Evolutionary conservation across 2,329 filamentous ascomycete genomes (phyloP), one percentile per base, ranked within the genome.

Genomic region (Diaporthe capsici): DNA sequence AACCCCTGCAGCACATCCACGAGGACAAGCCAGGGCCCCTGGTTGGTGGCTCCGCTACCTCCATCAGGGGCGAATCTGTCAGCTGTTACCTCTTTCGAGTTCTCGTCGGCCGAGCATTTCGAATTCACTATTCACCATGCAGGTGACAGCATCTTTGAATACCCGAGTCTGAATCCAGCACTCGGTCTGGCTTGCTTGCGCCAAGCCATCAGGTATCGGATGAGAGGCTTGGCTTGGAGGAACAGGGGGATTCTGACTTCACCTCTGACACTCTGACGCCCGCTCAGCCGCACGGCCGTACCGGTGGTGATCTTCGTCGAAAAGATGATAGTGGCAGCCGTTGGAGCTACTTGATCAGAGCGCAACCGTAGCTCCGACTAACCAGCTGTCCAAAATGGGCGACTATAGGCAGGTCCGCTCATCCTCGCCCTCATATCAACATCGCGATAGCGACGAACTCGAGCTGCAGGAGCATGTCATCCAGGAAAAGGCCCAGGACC

Each of bases 371-470:
- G 58, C 31, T 31, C 20, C 58, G 39, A 28, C n/a, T 39, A 68
- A 8, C 10, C 42, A 47, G 17, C 44, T 22, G n/a, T 3, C 39
- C 20, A 71, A 65, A 8, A 77, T 76, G 74, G 60, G 71, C 25
- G 25, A 53, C 75, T 80, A 79, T 72, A 75, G 76, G 71, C 76
- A 73, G 39, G 51, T 76, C 71, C 77, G 75, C 73, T 78, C 76
- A 67, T 79, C 73, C 72, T 79, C 76, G 15, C 77, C 75, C 5
- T 68, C 42, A 2, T 61, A 70, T n/a, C 51, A 65, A 42, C 58
- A 57, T 25, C 63, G 71, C 25, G 22, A 53, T 60, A 72, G 61
- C 57, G 47, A 74, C 42, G 71, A 74, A 3, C 34, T 73, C 47
- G 75, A 77, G n/a, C 53, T 72, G 42, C 65, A 73, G 22, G 73